Evolutionary conservation across 352 stramenopile species (phyloP).

Genomic region (Phytophthora pisi): DNA sequence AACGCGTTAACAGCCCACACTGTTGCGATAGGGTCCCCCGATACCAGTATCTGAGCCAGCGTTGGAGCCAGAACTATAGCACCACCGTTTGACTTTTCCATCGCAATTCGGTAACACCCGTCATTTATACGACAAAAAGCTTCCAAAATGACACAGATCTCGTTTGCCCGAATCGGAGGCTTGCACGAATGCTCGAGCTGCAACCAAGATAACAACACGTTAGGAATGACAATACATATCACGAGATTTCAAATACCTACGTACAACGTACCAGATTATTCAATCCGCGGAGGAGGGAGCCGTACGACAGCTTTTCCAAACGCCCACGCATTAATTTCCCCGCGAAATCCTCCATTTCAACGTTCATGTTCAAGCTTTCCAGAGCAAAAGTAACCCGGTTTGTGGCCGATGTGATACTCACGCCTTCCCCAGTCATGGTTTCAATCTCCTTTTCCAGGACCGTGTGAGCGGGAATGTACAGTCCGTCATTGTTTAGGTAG

Average conservation of each 20-base stretch:
- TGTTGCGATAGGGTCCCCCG: conserved; percentile 55
- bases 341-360: conserved; percentile 65
- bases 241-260: neutral
- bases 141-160: conserved; percentile 73
- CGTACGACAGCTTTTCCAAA: conserved; percentile 67
- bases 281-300: conserved; percentile 55
- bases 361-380: conserved; percentile 78
- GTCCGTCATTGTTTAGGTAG: conserved; percentile 68
- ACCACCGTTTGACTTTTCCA: conserved; percentile 51
- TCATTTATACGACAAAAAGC: conserved; percentile 77
- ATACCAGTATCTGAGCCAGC: conserved; percentile 54
- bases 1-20: conserved; percentile 68
- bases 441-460: conserved; percentile 71
- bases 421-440: conserved; percentile 49
- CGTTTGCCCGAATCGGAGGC: conserved; percentile 61
- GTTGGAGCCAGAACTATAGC: conserved; percentile 46
- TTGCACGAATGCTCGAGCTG: conserved; percentile 74
- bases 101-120: conserved; percentile 67
- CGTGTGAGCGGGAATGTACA: conserved; percentile 59
- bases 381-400: conserved; percentile 75
- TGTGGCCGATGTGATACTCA: conserved; percentile 46
- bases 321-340: conserved; percentile 47
- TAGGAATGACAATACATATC: conserved; percentile 1
- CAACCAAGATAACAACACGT: conserved; percentile 3
- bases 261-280: conserved; percentile 59